Percentiles rank a stretch among this genome's conserved stretches.
These are phyloP conservation scores for Phytophthora europaea DNA, from an alignment of 352 stramenopile species.

Conservation along the genomic window DNA sequence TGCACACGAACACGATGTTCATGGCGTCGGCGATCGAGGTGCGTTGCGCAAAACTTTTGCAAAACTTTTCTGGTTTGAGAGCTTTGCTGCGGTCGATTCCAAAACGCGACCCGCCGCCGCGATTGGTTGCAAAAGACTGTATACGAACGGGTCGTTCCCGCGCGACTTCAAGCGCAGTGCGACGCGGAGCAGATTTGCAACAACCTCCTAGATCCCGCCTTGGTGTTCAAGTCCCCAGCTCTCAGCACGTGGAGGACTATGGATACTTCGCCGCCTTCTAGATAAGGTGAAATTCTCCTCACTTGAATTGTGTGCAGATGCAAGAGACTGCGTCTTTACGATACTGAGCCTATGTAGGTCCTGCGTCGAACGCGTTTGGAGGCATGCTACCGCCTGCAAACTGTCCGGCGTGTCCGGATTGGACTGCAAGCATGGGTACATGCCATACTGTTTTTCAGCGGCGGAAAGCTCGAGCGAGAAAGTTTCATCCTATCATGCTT, in stretches of 20 bases:
- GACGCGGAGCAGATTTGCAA: conserved; percentile 22
- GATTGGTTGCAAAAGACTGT: conserved; percentile 32
- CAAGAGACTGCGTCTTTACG: neutral
- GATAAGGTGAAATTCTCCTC: neutral
- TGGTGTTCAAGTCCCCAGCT: neutral
- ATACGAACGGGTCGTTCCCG: conserved; percentile 16
- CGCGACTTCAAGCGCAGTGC: conserved; percentile 22
- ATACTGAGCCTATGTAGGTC: neutral
- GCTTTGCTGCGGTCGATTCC: neutral
- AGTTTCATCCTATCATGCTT: neutral
- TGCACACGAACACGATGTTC: conserved; percentile 89
- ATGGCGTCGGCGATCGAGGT: conserved; percentile 35
- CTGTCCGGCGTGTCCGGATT: conserved; percentile 2
- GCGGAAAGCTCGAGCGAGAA: neutral
- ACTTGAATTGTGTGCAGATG: neutral
- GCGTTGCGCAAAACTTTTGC: conserved; percentile 4
- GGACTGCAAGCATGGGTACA: neutral
- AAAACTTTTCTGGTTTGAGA: conserved; percentile 28
- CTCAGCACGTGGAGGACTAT: neutral
- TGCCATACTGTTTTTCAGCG: neutral
- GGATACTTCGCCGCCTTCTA: neutral
- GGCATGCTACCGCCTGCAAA: neutral
- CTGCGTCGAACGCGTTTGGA: neutral
- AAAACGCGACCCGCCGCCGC: conserved; percentile 17
- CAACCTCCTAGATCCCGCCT: neutral